Base-by-base conservation (phyloP, 2,329 filamentous ascomycete genomes). In the Ceratocystis cubensis region DNA sequence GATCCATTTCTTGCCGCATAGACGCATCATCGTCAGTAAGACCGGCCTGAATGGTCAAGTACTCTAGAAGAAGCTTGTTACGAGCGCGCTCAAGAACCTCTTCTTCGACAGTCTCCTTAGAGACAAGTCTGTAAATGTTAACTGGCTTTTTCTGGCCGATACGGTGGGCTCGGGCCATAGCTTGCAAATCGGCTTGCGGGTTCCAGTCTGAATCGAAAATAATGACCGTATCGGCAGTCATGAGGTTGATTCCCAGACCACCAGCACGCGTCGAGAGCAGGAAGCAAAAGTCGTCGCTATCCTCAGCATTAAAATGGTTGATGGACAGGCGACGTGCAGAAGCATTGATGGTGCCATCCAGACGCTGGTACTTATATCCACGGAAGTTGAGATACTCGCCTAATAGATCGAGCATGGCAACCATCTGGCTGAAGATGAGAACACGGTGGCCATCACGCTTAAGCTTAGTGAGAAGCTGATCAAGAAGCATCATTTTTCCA, bases 161-260 rank as follows among this genome's bases (percentile, higher is more conserved):
- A 75, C 94, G 89, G 77, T 99, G 95, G 67, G 95, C 95, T 76
- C 94, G 88, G 67, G 94, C 94, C 94, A 99, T 99, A 50, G 94
- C 94, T 75, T 99, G 94, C 71, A 99, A 79, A 79, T 99, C 95
- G 5, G 94, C 94, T 75, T 99, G 94, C 20, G 94, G 95, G 71
- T 99, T 99, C 94, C 95, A 99, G 73, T 96, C 92, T 0, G 94
- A 97, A 75, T 99, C 95, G 72, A 97, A 99, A 57, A 99, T 88
- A 71, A 99, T 87, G 70, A 99, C 94, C 0, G 94, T 99, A 73
- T 99, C 95, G 6, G 94, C 94, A 28, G 94, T 97, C 91, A 97
- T 99, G 65, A 99, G 78, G 72, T 99, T 99, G 79, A 99, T 99
- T 69, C 94, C 94, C n/a, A 99, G 81, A 75, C 94, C 94, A 79